Evolutionary conservation across 2,329 filamentous ascomycete species (phyloP).

Genomic region (Ceratocystis ficicola): DNA sequence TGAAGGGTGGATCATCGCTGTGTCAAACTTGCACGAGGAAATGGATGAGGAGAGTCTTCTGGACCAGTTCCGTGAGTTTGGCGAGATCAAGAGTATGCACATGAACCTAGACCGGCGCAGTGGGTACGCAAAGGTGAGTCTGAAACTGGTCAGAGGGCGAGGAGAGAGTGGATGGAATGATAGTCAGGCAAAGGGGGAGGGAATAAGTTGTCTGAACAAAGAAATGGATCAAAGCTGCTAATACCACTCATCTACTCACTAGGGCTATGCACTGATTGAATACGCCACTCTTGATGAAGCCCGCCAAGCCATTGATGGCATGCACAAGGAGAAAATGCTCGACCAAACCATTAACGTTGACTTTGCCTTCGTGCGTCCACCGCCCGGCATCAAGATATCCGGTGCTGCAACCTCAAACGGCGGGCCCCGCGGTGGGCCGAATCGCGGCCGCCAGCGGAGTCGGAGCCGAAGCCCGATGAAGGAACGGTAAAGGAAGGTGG

Average conservation of each 20-base stretch:
- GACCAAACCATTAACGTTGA: constrained; percentile 73
- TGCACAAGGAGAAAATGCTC: constrained; percentile 63
- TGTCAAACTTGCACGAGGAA: constrained; percentile 80
- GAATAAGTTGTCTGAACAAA: neutral
- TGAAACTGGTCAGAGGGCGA: neutral
- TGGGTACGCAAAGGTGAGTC: constrained; percentile 67
- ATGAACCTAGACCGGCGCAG: constrained; percentile 71
- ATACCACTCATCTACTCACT: neutral
- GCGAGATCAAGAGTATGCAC: constrained; percentile 78
- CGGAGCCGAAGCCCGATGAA: constrained; percentile 35
- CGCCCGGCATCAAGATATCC: constrained; percentile 42
- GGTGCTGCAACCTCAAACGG: constrained; percentile 25
- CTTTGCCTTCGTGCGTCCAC: constrained; percentile 74
- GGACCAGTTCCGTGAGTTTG: constrained; percentile 71
- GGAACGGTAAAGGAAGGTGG: neutral
- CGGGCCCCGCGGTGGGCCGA: constrained; percentile 29
- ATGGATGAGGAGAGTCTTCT: constrained; percentile 72
- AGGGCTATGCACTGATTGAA: constrained; percentile 80
- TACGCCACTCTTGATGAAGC: constrained; percentile 70
- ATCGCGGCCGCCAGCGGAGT: constrained; percentile 32
- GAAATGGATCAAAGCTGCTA: neutral
- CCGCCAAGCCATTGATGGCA: constrained; percentile 66
- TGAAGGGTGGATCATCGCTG: constrained; percentile 79
- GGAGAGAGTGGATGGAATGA: neutral
- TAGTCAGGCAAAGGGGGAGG: neutral